These are phyloP conservation scores for Ogataea wickerhamii DNA, from an alignment of 805 yeast genomes.

Conservation along the genomic window DNA sequence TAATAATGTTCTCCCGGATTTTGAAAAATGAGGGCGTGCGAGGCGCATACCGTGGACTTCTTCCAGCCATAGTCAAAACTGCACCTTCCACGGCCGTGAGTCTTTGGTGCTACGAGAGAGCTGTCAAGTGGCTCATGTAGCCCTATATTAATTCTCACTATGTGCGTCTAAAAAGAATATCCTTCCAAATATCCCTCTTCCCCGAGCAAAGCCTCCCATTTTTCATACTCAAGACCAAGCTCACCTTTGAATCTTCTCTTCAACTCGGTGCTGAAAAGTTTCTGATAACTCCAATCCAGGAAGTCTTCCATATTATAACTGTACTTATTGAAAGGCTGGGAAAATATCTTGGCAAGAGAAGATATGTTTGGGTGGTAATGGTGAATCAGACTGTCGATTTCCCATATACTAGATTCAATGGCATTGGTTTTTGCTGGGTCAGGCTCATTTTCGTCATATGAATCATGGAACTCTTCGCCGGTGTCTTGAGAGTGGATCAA, in stretches of 20 bases:
- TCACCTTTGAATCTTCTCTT: slow-evolving; percentile 63
- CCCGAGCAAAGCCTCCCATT: slow-evolving; percentile 39
- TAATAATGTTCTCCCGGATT: slow-evolving; percentile 36
- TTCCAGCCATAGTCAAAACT: slow-evolving; percentile 67
- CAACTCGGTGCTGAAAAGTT: slow-evolving; percentile 60
- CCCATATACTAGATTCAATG: slow-evolving; percentile 87
- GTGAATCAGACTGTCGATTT: slow-evolving; percentile 62
- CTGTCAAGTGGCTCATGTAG: slow-evolving; percentile 16
- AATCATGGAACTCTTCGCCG: slow-evolving; percentile 46
- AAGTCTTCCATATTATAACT: slow-evolving; percentile 91
- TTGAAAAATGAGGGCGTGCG: slow-evolving; percentile 52
- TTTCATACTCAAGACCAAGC: slow-evolving; percentile 76
- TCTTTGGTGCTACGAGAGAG: slow-evolving; percentile 32
- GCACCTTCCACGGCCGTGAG: slow-evolving; percentile 64
- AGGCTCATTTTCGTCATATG: slow-evolving; percentile 56
- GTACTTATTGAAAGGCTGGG: slow-evolving; percentile 86
- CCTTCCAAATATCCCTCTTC: slow-evolving; percentile 24
- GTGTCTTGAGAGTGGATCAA: slow-evolving; percentile 58
- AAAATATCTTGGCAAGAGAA: slow-evolving; percentile 80
- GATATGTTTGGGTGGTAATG: slow-evolving; percentile 97
- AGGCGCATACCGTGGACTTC: slow-evolving; percentile 74
- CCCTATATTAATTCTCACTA: no score
- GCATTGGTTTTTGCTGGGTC: slow-evolving; percentile 84
- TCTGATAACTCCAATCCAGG: slow-evolving; percentile 80
- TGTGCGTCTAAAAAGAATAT: slow-evolving; percentile 14